A percentile compares a stretch with the other conserved stretches of the same genome.
Evolutionary conservation across 192 early-diverging fungal genomes (phyloP).

Genomic region (Gryganskiella cystojenkinii): DNA sequence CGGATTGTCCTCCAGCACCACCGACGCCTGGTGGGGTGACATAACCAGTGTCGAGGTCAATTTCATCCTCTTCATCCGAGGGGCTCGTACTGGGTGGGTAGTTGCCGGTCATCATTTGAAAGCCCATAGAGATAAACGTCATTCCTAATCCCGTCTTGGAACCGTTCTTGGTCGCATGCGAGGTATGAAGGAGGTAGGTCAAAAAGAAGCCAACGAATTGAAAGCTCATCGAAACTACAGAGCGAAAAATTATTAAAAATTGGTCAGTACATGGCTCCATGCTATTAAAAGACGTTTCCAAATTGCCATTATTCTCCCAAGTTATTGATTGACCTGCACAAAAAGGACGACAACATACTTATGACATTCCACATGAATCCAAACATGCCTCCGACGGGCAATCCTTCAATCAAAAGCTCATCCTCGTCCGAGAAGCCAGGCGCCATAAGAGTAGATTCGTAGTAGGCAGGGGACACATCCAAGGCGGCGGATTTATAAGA

Average conservation of each 20-base stretch:
- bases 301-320: not conserved
- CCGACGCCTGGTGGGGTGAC: not conserved
- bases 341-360: conserved; percentile 50
- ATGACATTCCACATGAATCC: conserved; percentile 87
- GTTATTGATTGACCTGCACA: not conserved
- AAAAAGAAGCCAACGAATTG: conserved; percentile 93
- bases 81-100: conserved; percentile 27
- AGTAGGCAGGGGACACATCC: conserved; percentile 47
- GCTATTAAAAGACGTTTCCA: not conserved
- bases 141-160: conserved; percentile 84
- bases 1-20: conserved; percentile 3
- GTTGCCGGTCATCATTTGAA: conserved; percentile 68
- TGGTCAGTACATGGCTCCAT: not conserved
- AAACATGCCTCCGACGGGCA: conserved; percentile 88
- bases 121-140: conserved; percentile 85
- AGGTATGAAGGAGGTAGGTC: conserved; percentile 91
- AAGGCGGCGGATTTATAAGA: conserved; percentile 42
- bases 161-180: conserved; percentile 88
- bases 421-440: conserved; percentile 84
- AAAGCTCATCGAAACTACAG: conserved; percentile 83
- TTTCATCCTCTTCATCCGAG: conserved; percentile 37
- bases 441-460: conserved; percentile 54
- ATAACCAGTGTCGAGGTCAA: not conserved
- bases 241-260: too few species aligned
- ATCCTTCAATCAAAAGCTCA: conserved; percentile 84